These are phyloP conservation scores for Fusarium subtropicale DNA, from an alignment of 2,329 filamentous ascomycete species.

Conservation along the genomic window DNA sequence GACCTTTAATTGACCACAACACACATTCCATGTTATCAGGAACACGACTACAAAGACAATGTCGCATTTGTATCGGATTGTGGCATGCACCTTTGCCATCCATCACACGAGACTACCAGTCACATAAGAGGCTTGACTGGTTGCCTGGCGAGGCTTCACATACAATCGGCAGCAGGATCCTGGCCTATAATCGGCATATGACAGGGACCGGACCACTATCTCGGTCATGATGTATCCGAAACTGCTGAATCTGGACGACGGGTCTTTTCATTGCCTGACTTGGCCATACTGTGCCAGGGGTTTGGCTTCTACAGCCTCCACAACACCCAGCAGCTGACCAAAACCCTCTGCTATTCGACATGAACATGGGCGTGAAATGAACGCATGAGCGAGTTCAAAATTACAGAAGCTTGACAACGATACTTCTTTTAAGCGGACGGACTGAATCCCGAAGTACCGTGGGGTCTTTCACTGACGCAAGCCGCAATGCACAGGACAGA, in stretches of 20 bases:
- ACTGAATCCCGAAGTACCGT: constrained; percentile 38
- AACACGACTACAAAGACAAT: not conserved
- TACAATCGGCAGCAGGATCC: constrained; percentile 14
- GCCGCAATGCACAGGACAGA: not conserved
- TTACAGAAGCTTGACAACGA: constrained; percentile 14
- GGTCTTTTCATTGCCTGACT: constrained; percentile 18
- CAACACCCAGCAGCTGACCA: constrained; percentile 26
- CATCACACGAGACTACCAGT: constrained; percentile 36
- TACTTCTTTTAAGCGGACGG: constrained; percentile 29
- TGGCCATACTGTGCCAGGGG: constrained; percentile 25
- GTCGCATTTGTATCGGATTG: not conserved
- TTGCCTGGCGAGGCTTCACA: constrained; percentile 6
- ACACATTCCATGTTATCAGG: not conserved
- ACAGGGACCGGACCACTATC: constrained; percentile 18
- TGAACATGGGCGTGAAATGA: constrained; percentile 13
- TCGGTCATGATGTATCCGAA: constrained; percentile 29
- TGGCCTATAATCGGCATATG: constrained; percentile 23
- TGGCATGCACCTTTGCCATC: not conserved
- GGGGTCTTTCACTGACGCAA: constrained; percentile 1
- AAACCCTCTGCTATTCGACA: constrained; percentile 15
- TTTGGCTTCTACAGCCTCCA: constrained; percentile 18
- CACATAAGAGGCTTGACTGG: constrained; percentile 18
- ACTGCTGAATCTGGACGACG: constrained; percentile 27
- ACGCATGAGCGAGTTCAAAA: constrained; percentile 30
- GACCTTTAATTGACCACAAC: not conserved